Evolutionary conservation across 1,139 yeast species (phyloP).

Genomic region (Candida buenavistaensis): DNA sequence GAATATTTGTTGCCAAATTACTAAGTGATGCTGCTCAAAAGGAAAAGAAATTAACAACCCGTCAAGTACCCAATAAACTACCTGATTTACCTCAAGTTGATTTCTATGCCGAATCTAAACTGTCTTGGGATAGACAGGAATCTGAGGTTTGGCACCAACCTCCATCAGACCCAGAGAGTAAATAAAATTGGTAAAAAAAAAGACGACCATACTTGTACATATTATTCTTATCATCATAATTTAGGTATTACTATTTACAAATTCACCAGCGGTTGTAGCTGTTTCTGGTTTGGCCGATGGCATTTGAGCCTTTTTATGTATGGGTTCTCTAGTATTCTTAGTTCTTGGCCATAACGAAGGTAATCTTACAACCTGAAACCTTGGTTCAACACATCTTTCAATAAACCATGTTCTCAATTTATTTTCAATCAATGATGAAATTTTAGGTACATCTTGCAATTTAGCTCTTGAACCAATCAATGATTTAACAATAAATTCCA

Average conservation of each 20-base stretch:
- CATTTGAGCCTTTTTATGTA: constrained; percentile 16
- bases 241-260: neutral
- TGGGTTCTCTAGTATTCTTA: constrained; percentile 59
- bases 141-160: no score
- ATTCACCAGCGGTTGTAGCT: neutral
- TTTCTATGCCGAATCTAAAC: no score
- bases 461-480: constrained; percentile 91
- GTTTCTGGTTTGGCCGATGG: neutral
- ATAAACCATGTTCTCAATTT: constrained; percentile 86
- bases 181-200: constrained; percentile 1
- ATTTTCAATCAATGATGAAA: constrained; percentile 79
- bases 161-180: no score
- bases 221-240: neutral
- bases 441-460: constrained; percentile 89
- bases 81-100: no score
- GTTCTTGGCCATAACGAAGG: constrained; percentile 92
- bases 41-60: no score
- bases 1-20: no score
- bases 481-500: constrained; percentile 84
- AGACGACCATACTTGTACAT: neutral
- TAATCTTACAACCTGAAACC: constrained; percentile 77
- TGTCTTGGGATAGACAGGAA: no score
- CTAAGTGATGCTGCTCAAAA: no score
- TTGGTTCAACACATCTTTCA: constrained; percentile 91
- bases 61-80: no score